Base-by-base conservation (phyloP, 2,329 filamentous ascomycete species). In the Beauveria caledonica region DNA sequence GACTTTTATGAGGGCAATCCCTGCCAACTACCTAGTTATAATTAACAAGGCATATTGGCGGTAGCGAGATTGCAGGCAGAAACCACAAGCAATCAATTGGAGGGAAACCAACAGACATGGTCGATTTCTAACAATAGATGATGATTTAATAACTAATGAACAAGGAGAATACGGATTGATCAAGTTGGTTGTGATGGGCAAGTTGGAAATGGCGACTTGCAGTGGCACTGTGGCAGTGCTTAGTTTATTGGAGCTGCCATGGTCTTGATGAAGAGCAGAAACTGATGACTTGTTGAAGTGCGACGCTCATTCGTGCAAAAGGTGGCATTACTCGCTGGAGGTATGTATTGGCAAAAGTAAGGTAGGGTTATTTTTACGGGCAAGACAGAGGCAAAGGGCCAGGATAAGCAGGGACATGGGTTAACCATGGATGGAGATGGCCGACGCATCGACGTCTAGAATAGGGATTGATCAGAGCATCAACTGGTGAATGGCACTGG, bases 381-480 rank as follows among this genome's bases (percentile, higher is more conserved):
- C 33, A 36, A 36, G 11, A 36, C 33, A 36, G 5, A 39, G 23
- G 13, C 21, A 33, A 33, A 33, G 29, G 29, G 29, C 10, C 29
- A 54, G 51, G 33, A n/a, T 27, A 11, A 54, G 51, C 42, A 46
- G 53, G 53, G 53, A 45, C 33, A 15, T 19, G 15, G 21, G 10
- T 36, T n/a, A n/a, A n/a, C n/a, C 3, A 10, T 39, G 33, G 51
- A 25, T 42, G 51, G 21, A 25, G 9, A 36, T 39, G 51, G 7
- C 7, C 21, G 15, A 27, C 33, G 50, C 50, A 57, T 57, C 54
- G 10, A 36, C 39, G 27, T 36, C 54, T 29, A 27, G 42, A 57
- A 36, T n/a, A 48, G 54, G 54, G 44, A 57, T 57, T 57, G 54
- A 57, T 57, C 54, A 44, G 54, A 48, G 54, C 19, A 27, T 9